phyloP scores from a whole-genome alignment of 768 basidiomycete species.

The Phallus indusiatus region DNA sequence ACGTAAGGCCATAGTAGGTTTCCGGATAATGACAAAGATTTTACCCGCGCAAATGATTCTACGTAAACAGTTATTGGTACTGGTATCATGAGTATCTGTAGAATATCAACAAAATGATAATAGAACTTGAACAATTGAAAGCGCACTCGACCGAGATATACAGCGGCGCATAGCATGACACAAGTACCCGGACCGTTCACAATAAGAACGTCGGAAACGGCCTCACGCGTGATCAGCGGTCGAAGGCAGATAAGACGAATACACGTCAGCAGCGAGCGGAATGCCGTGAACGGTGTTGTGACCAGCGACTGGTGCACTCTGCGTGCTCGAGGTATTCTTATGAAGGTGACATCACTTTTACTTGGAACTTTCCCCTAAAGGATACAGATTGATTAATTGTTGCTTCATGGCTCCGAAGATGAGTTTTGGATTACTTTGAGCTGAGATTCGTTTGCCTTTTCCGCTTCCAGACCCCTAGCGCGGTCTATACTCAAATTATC shows the following conservation, averaged over 20 bases:
- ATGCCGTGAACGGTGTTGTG: slow-evolving; percentile 57
- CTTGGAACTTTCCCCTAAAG: slow-evolving; percentile 1
- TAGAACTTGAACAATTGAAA: background rate
- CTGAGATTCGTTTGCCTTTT: slow-evolving; percentile 18
- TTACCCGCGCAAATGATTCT: slow-evolving; percentile 89
- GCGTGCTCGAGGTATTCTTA: slow-evolving; percentile 80
- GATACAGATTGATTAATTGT: background rate
- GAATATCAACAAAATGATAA: background rate
- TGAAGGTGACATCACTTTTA: slow-evolving; percentile 32
- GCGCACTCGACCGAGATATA: slow-evolving; percentile 64
- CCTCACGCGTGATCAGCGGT: slow-evolving; percentile 32
- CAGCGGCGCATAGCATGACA: slow-evolving; percentile 62
- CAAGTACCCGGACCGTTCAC: slow-evolving; percentile 96
- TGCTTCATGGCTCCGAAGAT: background rate
- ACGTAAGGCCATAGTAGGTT: slow-evolving; percentile 73
- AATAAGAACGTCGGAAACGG: slow-evolving; percentile 67
- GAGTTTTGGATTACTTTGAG: background rate
- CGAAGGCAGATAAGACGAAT: slow-evolving; percentile 49
- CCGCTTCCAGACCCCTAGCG: slow-evolving; percentile 52
- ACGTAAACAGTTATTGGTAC: slow-evolving; percentile 76
- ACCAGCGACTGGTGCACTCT: slow-evolving; percentile 72
- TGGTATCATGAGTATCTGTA: slow-evolving; percentile 63
- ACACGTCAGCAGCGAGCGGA: slow-evolving; percentile 50
- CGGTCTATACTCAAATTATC: slow-evolving; percentile 72
- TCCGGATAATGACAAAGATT: slow-evolving; percentile 72